Evolutionary conservation across 768 basidiomycete genomes (phyloP).

Genomic region (Leucosporidium creatinivorum): DNA sequence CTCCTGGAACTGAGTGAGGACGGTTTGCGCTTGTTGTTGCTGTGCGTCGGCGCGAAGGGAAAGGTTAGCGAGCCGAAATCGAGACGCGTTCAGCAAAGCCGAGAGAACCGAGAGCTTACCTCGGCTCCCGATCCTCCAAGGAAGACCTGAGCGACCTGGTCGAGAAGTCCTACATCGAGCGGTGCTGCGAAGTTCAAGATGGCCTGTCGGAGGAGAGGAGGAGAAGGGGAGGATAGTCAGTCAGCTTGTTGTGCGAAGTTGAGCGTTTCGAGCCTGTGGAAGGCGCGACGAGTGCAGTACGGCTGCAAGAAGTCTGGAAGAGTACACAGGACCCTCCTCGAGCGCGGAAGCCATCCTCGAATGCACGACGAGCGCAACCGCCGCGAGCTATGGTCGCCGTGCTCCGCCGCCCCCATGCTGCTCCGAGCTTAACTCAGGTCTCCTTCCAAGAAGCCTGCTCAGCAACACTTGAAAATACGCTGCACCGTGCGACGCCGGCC

Average conservation of each 20-base stretch:
- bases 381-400: no score
- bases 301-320: no score
- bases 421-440: no score
- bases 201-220: conserved; percentile 6
- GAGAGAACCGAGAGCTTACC: conserved; percentile 47
- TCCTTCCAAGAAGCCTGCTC: no score
- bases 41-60: conserved; percentile 39
- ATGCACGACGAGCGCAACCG: no score
- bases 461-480: no score
- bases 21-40: conserved; percentile 92
- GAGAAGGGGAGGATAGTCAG: background rate
- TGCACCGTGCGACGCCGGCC: no score
- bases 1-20: conserved; percentile 93
- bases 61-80: background rate
- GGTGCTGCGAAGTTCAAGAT: conserved; percentile 50
- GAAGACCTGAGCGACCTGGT: conserved; percentile 86
- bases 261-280: no score
- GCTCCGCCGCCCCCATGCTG: no score
- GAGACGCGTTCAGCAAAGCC: background rate
- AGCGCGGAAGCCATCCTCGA: no score
- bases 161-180: conserved; percentile 85
- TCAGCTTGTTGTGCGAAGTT: conserved; percentile 1
- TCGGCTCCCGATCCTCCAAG: conserved; percentile 78
- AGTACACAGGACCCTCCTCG: no score
- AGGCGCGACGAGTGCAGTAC: no score